Evolutionary conservation across 2,329 filamentous ascomycete species (phyloP).

Genomic region (Cordyceps cicadae): DNA sequence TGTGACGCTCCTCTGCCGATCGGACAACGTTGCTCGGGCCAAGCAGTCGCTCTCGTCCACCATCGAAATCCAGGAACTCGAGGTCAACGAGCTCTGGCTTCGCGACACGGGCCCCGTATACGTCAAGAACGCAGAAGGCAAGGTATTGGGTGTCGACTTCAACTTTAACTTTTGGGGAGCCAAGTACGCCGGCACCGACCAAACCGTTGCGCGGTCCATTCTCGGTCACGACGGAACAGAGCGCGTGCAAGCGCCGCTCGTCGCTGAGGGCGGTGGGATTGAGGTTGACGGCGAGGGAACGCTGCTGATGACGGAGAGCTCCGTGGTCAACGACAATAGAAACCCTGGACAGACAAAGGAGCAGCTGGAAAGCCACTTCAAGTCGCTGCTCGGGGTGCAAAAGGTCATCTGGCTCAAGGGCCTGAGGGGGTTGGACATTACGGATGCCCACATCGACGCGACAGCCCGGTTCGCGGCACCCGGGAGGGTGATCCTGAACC

Average conservation of each 20-base stretch:
- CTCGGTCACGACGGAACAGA: neutral
- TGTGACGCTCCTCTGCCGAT: conserved; percentile 7
- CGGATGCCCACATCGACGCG: conserved; percentile 12
- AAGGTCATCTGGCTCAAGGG: conserved; percentile 13
- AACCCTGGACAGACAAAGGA: conserved; percentile 4
- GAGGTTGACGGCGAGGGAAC: conserved; percentile 13
- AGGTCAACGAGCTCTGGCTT: conserved; percentile 9
- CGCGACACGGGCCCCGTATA: conserved; percentile 41
- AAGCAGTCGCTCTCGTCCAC: neutral
- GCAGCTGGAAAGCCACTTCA: conserved; percentile 8
- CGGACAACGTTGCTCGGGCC: neutral
- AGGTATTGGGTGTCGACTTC: conserved; percentile 18
- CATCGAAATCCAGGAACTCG: conserved; percentile 2
- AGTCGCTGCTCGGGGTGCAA: conserved; percentile 3
- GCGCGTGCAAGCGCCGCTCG: conserved; percentile 4
- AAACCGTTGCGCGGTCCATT: neutral
- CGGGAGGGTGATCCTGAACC: conserved; percentile 6
- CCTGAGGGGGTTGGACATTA: conserved; percentile 9
- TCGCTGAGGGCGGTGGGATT: conserved; percentile 12
- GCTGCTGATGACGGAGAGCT: conserved; percentile 9
- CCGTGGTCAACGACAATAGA: conserved; percentile 12
- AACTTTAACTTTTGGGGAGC: conserved; percentile 14
- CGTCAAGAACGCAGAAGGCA: conserved; percentile 35
- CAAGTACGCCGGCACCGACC: conserved; percentile 3
- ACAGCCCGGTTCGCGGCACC: conserved; percentile 5